Percentiles rank a stretch among this genome's conserved stretches.
Evolutionary conservation across 805 yeast species (phyloP).

Genomic region (Ogataea saltuana): DNA sequence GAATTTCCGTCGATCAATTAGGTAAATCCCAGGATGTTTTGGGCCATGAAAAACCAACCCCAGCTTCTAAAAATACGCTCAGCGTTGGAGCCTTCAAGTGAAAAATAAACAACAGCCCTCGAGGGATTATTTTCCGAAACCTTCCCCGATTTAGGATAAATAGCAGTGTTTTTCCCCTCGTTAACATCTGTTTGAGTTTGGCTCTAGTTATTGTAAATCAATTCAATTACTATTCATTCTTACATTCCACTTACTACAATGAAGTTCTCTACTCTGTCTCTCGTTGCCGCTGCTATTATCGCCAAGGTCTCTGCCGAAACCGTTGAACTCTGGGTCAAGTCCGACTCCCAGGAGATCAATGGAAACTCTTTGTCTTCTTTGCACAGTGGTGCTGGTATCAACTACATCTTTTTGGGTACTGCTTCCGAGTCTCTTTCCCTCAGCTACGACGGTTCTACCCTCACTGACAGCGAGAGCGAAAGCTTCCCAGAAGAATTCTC

Average conservation of each 20-base stretch:
- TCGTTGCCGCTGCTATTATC: constrained; percentile 15
- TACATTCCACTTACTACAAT: constrained; percentile 5
- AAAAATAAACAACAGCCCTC: too few relatives aligned
- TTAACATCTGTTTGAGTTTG: too few relatives aligned
- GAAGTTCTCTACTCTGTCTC: constrained; percentile 21
- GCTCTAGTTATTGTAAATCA: too few relatives aligned
- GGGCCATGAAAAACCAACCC: neutral
- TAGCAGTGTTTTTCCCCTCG: constrained; percentile 3
- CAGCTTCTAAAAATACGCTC: constrained; percentile 13
- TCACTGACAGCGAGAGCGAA: constrained; percentile 2
- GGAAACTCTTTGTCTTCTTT: constrained; percentile 33
- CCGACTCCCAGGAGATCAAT: constrained; percentile 29
- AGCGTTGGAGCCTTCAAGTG: too few relatives aligned
- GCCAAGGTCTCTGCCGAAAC: constrained; percentile 15
- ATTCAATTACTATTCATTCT: neutral
- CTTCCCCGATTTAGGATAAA: too few relatives aligned
- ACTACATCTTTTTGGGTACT: constrained; percentile 39
- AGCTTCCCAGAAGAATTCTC: neutral
- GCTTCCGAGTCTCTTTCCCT: constrained; percentile 26
- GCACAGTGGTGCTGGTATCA: constrained; percentile 51
- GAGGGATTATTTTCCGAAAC: too few relatives aligned
- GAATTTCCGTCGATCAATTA: too few relatives aligned
- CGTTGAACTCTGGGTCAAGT: constrained; percentile 27
- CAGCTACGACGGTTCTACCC: constrained; percentile 16
- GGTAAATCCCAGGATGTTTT: too few relatives aligned